Base-by-base conservation (phyloP, 768 basidiomycete species). In the Kondoa malvinella region DNA sequence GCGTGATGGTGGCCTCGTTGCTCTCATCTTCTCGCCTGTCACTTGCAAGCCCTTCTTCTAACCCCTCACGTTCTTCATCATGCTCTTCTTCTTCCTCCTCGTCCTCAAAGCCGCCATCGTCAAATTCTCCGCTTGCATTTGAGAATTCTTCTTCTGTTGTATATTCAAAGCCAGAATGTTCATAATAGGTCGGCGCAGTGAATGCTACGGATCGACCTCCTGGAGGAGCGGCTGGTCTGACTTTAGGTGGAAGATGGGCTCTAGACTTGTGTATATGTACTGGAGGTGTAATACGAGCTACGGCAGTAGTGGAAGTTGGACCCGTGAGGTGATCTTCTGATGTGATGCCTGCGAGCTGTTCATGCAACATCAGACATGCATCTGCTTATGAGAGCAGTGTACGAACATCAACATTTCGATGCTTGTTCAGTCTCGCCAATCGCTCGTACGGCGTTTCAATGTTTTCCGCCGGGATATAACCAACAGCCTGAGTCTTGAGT, bases 381-480 rank as follows among this genome's bases (percentile, higher is more conserved):
- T 14, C 0, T 29, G 58, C 16, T 4, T 4, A 56, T 59, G 58
- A 34, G 57, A 66, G 57, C 29, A 57, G 34, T 0, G 66, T 15
- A 81, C 89, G 75, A 77, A 92, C 91, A 77, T 97, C 94, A 66
- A 97, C 87, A 77, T 99, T 99, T 32, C 92, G 83, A 75, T 95
- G 91, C 76, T 96, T 96, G 80, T 99, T 97, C 66, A 97, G 81
- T 67, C 95, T 81, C 0, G 95, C 95, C 3, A 97, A 83, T 34
- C 95, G 83, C 76, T 99, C 95, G 73, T 91, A 95, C 0, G 95
- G 95, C 0, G 95, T 99, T 77, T 99, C 95, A 72, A 99, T 96
- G 77, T 96, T 97, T 79, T 99, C 95, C 0, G 95, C 95, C 21
- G 95, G 95, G 63, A 99, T 97, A 77, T 99, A 99, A 0, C 95